Evolutionary conservation across 108 stramenopile genomes (phyloP).

Genomic region (Skeletonema tropicum): DNA sequence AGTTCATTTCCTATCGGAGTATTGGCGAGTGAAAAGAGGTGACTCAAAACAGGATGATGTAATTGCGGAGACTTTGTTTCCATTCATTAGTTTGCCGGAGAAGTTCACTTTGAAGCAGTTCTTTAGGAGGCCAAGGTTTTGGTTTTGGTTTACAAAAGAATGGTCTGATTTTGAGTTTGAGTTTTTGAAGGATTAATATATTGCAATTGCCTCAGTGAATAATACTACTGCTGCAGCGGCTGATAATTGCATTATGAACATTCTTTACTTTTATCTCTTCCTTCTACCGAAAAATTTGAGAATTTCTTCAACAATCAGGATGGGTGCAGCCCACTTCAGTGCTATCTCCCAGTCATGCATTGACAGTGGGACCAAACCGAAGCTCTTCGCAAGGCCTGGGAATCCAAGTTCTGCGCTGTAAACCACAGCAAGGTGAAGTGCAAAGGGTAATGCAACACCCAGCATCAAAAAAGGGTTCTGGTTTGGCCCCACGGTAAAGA

Average conservation of each 20-base stretch:
- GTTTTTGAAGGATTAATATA: slow-evolving; percentile 26
- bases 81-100: slow-evolving; percentile 61
- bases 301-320: slow-evolving; percentile 91
- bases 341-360: slow-evolving; percentile 85
- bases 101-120: slow-evolving; percentile 75
- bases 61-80: slow-evolving; percentile 67
- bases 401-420: slow-evolving; percentile 63
- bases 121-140: slow-evolving; percentile 56
- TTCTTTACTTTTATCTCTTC: slow-evolving; percentile 2
- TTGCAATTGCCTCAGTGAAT: not conserved
- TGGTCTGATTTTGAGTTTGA: slow-evolving; percentile 61
- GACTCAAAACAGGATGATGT: slow-evolving; percentile 59
- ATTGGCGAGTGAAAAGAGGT: slow-evolving; percentile 57
- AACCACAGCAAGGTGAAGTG: slow-evolving; percentile 89
- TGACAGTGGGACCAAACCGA: slow-evolving; percentile 89
- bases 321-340: slow-evolving; percentile 82
- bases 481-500: slow-evolving; percentile 89
- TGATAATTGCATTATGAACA: not conserved
- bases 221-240: not conserved
- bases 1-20: slow-evolving; percentile 74
- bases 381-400: slow-evolving; percentile 80
- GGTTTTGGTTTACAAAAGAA: slow-evolving; percentile 80
- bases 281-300: slow-evolving; percentile 63
- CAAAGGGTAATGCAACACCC: slow-evolving; percentile 92
- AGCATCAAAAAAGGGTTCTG: slow-evolving; percentile 83